phyloP scores from a whole-genome alignment of 148 eudicot species.

The Simmondsia chinensis region DNA sequence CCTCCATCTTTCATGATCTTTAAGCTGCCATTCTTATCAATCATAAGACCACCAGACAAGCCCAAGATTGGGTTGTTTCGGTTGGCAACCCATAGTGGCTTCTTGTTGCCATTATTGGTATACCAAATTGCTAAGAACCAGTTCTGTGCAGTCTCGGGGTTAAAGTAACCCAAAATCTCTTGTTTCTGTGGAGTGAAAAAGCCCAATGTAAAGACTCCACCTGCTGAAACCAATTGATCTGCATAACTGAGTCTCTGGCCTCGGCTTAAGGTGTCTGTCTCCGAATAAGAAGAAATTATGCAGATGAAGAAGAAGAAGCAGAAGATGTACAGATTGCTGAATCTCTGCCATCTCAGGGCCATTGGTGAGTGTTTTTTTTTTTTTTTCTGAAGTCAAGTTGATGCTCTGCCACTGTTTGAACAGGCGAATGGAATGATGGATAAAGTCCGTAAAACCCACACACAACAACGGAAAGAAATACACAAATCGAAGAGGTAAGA shows the following conservation, averaged over 20 bases:
- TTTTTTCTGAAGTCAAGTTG: no score
- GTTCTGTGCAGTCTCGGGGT: constrained; percentile 8
- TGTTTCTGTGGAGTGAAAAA: constrained; percentile 6
- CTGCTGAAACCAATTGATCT: constrained; percentile 12
- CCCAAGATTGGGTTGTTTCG: constrained; percentile 12
- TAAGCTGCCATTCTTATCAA: constrained; percentile 8
- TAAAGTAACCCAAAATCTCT: constrained; percentile 4
- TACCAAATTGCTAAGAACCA: constrained; percentile 16
- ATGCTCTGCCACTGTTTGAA: no score
- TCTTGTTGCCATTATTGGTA: background rate
- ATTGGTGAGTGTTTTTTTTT: background rate
- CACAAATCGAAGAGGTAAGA: no score
- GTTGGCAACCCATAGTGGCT: constrained; percentile 20
- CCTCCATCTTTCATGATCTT: constrained; percentile 6
- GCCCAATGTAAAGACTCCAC: constrained; percentile 13
- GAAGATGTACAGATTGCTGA: background rate
- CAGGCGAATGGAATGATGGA: no score
- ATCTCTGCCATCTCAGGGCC: background rate
- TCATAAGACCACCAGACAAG: constrained; percentile 2
- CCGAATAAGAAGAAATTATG: background rate
- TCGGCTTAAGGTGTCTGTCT: constrained; percentile 14
- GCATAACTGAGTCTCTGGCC: constrained; percentile 8
- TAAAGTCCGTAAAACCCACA: no score
- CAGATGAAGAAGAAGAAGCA: background rate
- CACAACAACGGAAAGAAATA: no score